A percentile compares a stretch with the other conserved stretches of the same genome.
Evolutionary conservation across 345 rosid species (phyloP).

Genomic region (Populus davidiana): DNA sequence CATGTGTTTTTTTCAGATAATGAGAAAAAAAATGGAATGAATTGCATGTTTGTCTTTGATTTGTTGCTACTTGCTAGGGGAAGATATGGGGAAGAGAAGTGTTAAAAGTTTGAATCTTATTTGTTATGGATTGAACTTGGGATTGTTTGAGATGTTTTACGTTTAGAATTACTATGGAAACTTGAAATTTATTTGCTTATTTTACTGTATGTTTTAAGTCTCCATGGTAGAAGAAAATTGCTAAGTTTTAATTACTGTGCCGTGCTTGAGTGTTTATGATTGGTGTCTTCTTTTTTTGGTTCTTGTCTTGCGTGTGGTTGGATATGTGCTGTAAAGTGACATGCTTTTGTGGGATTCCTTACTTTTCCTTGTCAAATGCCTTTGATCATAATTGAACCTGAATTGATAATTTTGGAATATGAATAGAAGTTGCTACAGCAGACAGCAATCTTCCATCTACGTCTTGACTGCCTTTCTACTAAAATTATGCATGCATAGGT

Average conservation of each 20-base stretch:
- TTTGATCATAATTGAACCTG: slow-evolving; percentile 1
- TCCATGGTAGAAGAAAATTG: background rate
- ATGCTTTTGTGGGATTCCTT: slow-evolving; percentile 8
- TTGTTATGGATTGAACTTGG: background rate
- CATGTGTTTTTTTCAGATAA: no score
- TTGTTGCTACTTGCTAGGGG: background rate
- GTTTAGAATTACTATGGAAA: background rate
- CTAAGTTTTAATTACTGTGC: background rate
- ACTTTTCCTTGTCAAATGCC: background rate
- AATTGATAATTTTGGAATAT: slow-evolving; percentile 1
- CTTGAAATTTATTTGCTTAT: background rate
- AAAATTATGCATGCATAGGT: background rate
- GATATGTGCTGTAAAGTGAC: slow-evolving; percentile 22
- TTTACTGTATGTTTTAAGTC: background rate
- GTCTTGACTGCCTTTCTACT: background rate
- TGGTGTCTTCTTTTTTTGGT: slow-evolving; percentile 1
- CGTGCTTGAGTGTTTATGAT: background rate
- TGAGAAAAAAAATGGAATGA: no score
- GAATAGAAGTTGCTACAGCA: background rate
- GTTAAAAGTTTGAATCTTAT: background rate
- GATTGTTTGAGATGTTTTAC: background rate
- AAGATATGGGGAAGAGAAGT: background rate
- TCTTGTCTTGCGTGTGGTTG: slow-evolving; percentile 26
- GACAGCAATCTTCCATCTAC: background rate
- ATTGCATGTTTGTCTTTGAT: background rate